Percentiles rank a stretch among this genome's conserved stretches.
Conservation (phyloP, 1,284 basidiomycete genomes). For the Mixia osmundae region DNA sequence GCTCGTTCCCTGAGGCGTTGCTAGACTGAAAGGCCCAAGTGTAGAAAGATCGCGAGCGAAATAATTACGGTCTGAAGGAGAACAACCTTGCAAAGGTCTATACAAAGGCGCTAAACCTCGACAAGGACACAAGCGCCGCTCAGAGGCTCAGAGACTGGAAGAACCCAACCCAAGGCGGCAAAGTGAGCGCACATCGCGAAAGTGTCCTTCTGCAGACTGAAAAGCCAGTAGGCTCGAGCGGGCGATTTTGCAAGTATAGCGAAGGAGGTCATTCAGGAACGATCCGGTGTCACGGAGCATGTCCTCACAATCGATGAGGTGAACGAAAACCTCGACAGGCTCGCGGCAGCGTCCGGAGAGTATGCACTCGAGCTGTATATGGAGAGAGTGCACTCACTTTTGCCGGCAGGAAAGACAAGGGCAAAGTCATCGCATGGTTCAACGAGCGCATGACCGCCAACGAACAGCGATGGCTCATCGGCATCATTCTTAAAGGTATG, state of each 20-base stretch:
- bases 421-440: constrained; percentile 44
- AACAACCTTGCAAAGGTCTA: constrained; percentile 70
- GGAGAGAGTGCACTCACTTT: too few relatives aligned
- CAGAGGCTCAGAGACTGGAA: constrained; percentile 71
- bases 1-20: background rate
- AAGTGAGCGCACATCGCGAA: too few relatives aligned
- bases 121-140: constrained; percentile 49
- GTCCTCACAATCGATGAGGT: constrained; percentile 55
- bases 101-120: constrained; percentile 62
- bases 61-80: constrained; percentile 77
- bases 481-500: constrained; percentile 73
- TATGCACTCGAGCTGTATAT: background rate
- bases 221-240: constrained; percentile 18
- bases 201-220: too few relatives aligned
- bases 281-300: constrained; percentile 49
- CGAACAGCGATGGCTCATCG: constrained; percentile 75
- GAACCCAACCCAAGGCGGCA: constrained; percentile 31
- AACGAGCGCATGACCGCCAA: constrained; percentile 52
- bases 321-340: constrained; percentile 48
- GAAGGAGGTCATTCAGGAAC: constrained; percentile 55
- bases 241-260: constrained; percentile 70
- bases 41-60: constrained; percentile 70
- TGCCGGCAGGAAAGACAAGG: constrained; percentile 39
- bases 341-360: constrained; percentile 36
- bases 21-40: background rate